Conservation (phyloP, 1,139 yeast species). For the Candida neerlandica region DNA sequence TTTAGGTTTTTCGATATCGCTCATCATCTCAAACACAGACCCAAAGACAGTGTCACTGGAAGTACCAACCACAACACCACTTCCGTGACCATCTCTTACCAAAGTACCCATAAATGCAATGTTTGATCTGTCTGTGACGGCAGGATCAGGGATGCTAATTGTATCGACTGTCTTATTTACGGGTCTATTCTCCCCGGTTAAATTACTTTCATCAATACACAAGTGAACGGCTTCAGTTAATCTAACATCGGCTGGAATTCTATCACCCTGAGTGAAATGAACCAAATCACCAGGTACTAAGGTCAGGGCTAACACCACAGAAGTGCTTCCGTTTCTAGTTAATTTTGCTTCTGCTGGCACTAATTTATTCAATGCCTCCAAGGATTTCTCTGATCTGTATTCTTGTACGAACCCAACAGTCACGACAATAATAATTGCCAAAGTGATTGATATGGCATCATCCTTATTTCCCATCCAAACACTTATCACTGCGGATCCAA, state of each 20-base stretch:
- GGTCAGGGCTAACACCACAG: conserved; percentile 78
- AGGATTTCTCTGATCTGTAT: conserved; percentile 87
- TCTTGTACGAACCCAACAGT: conserved; percentile 97
- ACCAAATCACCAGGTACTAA: conserved; percentile 96
- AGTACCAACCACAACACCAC: conserved; percentile 91
- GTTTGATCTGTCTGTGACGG: conserved; percentile 66
- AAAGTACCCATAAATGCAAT: conserved; percentile 96
- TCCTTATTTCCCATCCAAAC: conserved; percentile 91
- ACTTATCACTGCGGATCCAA: conserved; percentile 84
- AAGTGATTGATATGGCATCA: conserved; percentile 86
- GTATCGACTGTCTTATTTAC: conserved; percentile 59
- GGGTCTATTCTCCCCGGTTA: conserved; percentile 93
- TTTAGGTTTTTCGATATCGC: conserved; percentile 89
- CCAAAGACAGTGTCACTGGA: conserved; percentile 91
- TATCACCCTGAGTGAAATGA: conserved; percentile 85
- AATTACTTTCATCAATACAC: conserved; percentile 84
- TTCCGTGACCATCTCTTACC: conserved; percentile 91
- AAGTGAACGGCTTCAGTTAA: conserved; percentile 76
- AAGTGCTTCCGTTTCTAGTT: conserved; percentile 74
- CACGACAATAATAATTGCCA: conserved; percentile 88
- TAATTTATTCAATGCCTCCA: conserved; percentile 85
- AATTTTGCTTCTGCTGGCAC: conserved; percentile 95
- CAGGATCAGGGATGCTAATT: conserved; percentile 32
- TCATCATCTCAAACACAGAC: conserved; percentile 87
- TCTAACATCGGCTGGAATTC: conserved; percentile 92